Evolutionary conservation across 2,329 filamentous ascomycete species (phyloP).

Genomic region (Shiraia bambusicola): DNA sequence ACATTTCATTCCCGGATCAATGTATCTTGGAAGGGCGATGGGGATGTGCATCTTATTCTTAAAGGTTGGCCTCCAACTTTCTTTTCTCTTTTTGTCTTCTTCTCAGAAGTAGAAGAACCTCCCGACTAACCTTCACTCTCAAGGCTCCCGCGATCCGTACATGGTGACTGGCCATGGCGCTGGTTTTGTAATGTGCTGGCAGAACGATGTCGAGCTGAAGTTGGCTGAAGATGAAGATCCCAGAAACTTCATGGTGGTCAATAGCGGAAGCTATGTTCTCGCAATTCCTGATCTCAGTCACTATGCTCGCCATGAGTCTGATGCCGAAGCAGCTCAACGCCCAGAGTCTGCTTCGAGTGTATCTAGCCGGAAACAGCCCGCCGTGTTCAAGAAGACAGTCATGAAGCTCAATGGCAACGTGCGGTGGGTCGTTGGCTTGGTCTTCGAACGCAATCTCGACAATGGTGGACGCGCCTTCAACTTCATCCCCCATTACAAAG

Average conservation of each 20-base stretch:
- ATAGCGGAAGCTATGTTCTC: conserved; percentile 91
- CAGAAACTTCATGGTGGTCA: conserved; percentile 90
- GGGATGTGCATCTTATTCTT: conserved; percentile 88
- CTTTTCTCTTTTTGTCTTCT: too few species aligned
- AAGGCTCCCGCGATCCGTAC: conserved; percentile 83
- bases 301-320: conserved; percentile 69
- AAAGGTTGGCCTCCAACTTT: conserved; percentile 62
- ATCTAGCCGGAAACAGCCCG: conserved; percentile 68
- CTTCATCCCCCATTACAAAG: conserved; percentile 90
- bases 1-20: conserved; percentile 90
- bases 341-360: conserved; percentile 58
- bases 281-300: conserved; percentile 92
- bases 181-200: conserved; percentile 98
- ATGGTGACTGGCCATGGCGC: conserved; percentile 88
- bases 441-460: conserved; percentile 83
- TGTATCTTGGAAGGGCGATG: conserved; percentile 90
- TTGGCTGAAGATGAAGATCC: conserved; percentile 85
- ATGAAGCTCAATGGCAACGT: conserved; percentile 99
- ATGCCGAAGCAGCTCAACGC: conserved; percentile 55
- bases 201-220: conserved; percentile 86
- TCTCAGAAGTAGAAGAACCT: too few species aligned
- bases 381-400: conserved; percentile 95
- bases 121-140: conserved; percentile 7
- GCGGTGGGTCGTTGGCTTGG: conserved; percentile 84
- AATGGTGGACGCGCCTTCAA: conserved; percentile 75